A percentile compares a stretch with the other conserved stretches of the same genome.
phyloP scores from a whole-genome alignment of 306 rosid genomes.

The Betula pendula region DNA sequence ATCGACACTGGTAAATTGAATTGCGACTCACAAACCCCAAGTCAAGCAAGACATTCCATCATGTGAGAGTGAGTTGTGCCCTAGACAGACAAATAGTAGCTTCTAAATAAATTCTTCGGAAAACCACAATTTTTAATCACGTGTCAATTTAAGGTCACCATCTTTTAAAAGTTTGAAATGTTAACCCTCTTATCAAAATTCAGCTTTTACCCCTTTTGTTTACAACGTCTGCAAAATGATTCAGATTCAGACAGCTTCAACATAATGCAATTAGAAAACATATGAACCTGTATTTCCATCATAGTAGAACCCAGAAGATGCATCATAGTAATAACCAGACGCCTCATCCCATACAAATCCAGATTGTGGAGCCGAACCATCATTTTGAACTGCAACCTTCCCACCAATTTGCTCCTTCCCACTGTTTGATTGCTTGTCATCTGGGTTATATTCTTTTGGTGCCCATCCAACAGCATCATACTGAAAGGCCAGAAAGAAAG shows the following conservation, averaged over 20 bases:
- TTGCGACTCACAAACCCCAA: neutral
- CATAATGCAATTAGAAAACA: constrained; percentile 23
- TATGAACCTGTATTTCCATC: constrained; percentile 85
- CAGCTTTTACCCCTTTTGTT: neutral
- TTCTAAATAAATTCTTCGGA: neutral
- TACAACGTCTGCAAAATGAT: neutral
- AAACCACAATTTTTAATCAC: too few species aligned
- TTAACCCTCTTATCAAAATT: too few species aligned
- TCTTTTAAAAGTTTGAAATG: too few species aligned
- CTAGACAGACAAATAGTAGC: neutral
- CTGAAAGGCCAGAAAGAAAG: constrained; percentile 36
- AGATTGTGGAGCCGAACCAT: constrained; percentile 74
- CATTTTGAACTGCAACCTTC: constrained; percentile 44
- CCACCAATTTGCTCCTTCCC: constrained; percentile 54
- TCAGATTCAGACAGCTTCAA: constrained; percentile 1
- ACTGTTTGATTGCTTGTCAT: constrained; percentile 66
- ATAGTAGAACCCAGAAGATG: constrained; percentile 97
- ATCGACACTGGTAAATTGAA: neutral
- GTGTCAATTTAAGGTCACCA: too few species aligned
- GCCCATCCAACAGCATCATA: constrained; percentile 98
- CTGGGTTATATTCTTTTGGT: constrained; percentile 92
- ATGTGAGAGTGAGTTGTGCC: neutral
- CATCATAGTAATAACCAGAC: constrained; percentile 96
- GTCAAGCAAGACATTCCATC: neutral
- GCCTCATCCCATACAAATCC: constrained; percentile 99